Conservation (phyloP, 805 yeast species). For the Saccharomycopsis microspora region DNA sequence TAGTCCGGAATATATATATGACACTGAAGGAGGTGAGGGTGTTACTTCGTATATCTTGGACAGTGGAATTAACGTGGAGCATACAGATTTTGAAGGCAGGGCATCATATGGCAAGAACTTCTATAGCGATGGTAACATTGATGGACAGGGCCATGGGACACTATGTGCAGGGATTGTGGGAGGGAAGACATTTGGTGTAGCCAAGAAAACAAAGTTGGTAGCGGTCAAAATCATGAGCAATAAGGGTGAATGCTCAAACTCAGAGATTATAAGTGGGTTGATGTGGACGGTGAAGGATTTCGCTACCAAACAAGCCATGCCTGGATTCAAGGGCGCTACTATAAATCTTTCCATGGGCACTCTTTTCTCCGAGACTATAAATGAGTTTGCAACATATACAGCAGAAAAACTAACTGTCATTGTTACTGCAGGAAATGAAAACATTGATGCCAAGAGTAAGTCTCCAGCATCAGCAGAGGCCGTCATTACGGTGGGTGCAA, state of each 20-base stretch:
- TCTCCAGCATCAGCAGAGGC: slow-evolving; percentile 53
- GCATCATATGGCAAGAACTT: slow-evolving; percentile 47
- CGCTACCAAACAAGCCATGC: slow-evolving; percentile 24
- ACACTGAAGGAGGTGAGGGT: slow-evolving; percentile 48
- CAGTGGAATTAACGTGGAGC: slow-evolving; percentile 41
- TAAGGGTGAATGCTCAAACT: slow-evolving; percentile 47
- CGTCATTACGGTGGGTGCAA: slow-evolving; percentile 43
- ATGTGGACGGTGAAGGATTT: slow-evolving; percentile 40
- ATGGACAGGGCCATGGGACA: slow-evolving; percentile 55
- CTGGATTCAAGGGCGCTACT: slow-evolving; percentile 58
- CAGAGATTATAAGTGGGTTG: slow-evolving; percentile 51
- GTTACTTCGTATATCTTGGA: slow-evolving; percentile 45
- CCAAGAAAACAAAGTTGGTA: slow-evolving; percentile 44
- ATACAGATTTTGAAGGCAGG: slow-evolving; percentile 47
- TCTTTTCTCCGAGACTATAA: slow-evolving; percentile 43
- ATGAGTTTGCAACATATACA: slow-evolving; percentile 50
- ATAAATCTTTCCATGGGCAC: slow-evolving; percentile 57
- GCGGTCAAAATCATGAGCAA: slow-evolving; percentile 51
- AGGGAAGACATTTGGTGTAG: slow-evolving; percentile 45
- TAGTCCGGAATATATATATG: slow-evolving; percentile 34
- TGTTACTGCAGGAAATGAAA: slow-evolving; percentile 55
- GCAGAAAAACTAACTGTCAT: slow-evolving; percentile 41
- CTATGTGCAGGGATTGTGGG: slow-evolving; percentile 61
- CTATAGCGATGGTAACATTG: slow-evolving; percentile 36
- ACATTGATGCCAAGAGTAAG: slow-evolving; percentile 44